Evolutionary conservation across 306 rosid genomes (phyloP), one percentile per base, ranked within the genome.

Genomic region (Lathyrus tuberosus): DNA sequence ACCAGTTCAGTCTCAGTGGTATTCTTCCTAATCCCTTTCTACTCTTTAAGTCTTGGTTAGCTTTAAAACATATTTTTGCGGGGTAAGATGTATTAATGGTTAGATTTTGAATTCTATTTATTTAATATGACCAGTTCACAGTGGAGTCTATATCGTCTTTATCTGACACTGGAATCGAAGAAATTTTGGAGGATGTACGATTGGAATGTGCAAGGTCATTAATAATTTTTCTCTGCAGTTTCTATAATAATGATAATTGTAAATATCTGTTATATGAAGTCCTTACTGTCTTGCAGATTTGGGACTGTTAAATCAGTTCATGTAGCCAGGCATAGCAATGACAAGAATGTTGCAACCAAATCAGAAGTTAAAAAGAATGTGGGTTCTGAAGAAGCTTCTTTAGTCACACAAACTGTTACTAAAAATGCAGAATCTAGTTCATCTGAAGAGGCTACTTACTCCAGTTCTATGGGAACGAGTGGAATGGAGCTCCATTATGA

Each of bases 171-270:
- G 88, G 76, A 65, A 77, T 82, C 3, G 86, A 84, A 76, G 96
- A 94, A 67, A 74, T 87, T 67, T 73, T 89, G 79, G 95, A 86
- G 82, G 99, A 94, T 71, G 76, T 94, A 67, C 95, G 99, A 30
- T 73, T 84, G 82, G 99, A 94, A 79, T 94, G 99, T 84, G 85
- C 95, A 77, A 91, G 99, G 97, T 94, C 67, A 84, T 31, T 9
- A 71, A 81, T 54, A 77, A 40, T 56, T 35, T 76, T 24, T 31
- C 26, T 61, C 73, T 74, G 40, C 43, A 74, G 33, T 71, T 76
- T 41, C 62, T 54, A 49, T 64, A 42, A 14, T 33, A 22, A 80
- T 52, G 0, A 17, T 67, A 22, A 60, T 11, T 64, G 69, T 65
- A 56, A 17, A 31, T 26, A 49, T 40, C 17, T 33, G 31, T 71